Evolutionary conservation across 805 yeast genomes (phyloP).

Genomic region (Candida dendrica): DNA sequence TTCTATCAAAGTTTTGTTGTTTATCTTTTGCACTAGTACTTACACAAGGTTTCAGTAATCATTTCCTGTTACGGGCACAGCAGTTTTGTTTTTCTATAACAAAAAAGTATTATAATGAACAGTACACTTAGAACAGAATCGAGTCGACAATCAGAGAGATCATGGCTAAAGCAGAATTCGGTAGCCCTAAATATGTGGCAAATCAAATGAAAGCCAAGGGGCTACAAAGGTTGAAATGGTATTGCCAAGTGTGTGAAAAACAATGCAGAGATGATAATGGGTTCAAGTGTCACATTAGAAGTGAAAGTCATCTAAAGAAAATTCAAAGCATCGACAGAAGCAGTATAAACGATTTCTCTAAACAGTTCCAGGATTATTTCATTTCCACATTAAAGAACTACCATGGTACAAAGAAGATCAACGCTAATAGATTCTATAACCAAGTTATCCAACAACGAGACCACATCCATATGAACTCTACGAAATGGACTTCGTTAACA

Average conservation of each 20-base stretch:
- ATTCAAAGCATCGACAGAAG: slow-evolving; percentile 40
- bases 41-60: no score
- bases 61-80: no score
- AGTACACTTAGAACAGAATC: no score
- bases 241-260: slow-evolving; percentile 86
- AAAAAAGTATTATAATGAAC: no score
- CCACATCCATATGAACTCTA: slow-evolving; percentile 88
- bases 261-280: slow-evolving; percentile 97
- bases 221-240: slow-evolving; percentile 76
- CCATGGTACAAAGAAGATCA: slow-evolving; percentile 77
- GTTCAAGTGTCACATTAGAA: slow-evolving; percentile 77
- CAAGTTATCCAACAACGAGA: slow-evolving; percentile 77
- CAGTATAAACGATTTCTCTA: slow-evolving; percentile 53
- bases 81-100: no score
- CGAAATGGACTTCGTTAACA: slow-evolving; percentile 67
- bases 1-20: no score
- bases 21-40: no score
- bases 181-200: slow-evolving; percentile 63
- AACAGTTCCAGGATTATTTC: slow-evolving; percentile 57
- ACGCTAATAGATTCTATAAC: slow-evolving; percentile 83
- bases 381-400: slow-evolving; percentile 49
- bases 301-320: slow-evolving; percentile 68
- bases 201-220: slow-evolving; percentile 79
- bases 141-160: slow-evolving; percentile 1
- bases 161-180: slow-evolving; percentile 55